Percentiles rank a stretch among this genome's conserved stretches.
phyloP scores from a whole-genome alignment of 352 stramenopile species.

The Phytophthora cryptogea region DNA sequence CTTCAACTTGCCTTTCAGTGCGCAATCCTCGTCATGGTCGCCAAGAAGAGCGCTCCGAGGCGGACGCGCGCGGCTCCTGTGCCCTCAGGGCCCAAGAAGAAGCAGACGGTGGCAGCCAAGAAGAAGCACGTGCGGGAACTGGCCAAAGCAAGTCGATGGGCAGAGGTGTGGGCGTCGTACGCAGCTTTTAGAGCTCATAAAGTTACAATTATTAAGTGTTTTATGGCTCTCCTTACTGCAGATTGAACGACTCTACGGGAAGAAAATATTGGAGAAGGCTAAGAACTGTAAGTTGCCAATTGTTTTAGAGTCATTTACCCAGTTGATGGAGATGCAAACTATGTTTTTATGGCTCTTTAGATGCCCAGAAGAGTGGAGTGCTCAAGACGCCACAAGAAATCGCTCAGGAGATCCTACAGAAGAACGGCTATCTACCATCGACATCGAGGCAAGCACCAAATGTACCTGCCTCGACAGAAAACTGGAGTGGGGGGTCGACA shows the following conservation, averaged over 20 bases:
- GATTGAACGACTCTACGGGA: constrained; percentile 67
- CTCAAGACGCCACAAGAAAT: constrained; percentile 67
- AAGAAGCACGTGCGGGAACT: constrained; percentile 80
- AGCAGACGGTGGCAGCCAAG: constrained; percentile 54
- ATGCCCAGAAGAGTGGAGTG: constrained; percentile 51
- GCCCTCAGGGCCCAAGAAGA: constrained; percentile 21
- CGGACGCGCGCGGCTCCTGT: constrained; percentile 18
- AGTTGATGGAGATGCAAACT: neutral
- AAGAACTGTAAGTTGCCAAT: constrained; percentile 51
- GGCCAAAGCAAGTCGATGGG: constrained; percentile 50
- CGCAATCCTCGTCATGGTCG: constrained; percentile 30
- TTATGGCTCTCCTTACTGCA: constrained; percentile 19
- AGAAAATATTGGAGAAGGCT: constrained; percentile 73
- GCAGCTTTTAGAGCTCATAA: neutral
- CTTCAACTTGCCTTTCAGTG: constrained; percentile 24
- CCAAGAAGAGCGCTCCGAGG: constrained; percentile 18
- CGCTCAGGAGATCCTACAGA: constrained; percentile 61
- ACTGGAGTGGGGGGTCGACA: neutral
- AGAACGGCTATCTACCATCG: constrained; percentile 56
- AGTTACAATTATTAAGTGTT: neutral
- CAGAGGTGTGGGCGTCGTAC: constrained; percentile 38
- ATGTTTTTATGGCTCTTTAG: constrained; percentile 23
- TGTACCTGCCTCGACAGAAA: neutral
- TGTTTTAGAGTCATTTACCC: neutral
- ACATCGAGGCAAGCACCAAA: constrained; percentile 1